Base-by-base conservation (phyloP, 2,329 filamentous ascomycete genomes). In the Colletotrichum spaethianum region DNA sequence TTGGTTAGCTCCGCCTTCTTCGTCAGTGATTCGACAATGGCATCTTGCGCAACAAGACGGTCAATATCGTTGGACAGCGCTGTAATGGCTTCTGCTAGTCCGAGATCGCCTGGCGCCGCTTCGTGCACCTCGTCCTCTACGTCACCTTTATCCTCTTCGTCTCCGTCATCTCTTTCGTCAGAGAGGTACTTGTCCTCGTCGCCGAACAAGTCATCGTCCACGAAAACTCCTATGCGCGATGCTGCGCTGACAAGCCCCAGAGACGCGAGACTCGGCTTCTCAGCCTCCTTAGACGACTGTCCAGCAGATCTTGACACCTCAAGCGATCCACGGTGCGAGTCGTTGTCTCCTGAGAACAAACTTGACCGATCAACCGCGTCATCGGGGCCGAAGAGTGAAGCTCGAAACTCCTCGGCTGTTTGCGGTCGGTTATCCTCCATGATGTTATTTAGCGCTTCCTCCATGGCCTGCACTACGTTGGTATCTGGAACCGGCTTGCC, bases 1-100 rank as follows among this genome's bases (percentile, higher is more conserved):
- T 99, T 99, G 1, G 96, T 99, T 63, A 99, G 85, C 80, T 99
- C 96, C 0, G 97, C 96, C 82, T 99, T 99, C 69, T 93, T 91
- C 3, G 94, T 96, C 70, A 99, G 84, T 1, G 96, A 97, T 77
- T 98, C 94, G 23, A 99, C 91, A 23, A 99, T 94, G 1, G 93
- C 93, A 76, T 98, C 94, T 82, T 99, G 96, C 3, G 95, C 91
- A 12, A 90, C 88, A 23, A 99, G 87, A 75, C 95, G 94, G 77
- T 98, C 95, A 74, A 99, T 98, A 75, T 98, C 95, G 61, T 92
- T 91, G 0, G 93, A 94, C n/a, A 99, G 87, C 2, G 90, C 92
- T 53, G 94, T 92, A 75, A 99, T 98, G 12, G 97, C 96, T 83
- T 99, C 97, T 0, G 95, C 94, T 42, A 99, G 83, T 0, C 96